Evolutionary conservation across 768 basidiomycete genomes (phyloP), one percentile per base, ranked within the genome.

Genomic region (Tephrocybe sp.): DNA sequence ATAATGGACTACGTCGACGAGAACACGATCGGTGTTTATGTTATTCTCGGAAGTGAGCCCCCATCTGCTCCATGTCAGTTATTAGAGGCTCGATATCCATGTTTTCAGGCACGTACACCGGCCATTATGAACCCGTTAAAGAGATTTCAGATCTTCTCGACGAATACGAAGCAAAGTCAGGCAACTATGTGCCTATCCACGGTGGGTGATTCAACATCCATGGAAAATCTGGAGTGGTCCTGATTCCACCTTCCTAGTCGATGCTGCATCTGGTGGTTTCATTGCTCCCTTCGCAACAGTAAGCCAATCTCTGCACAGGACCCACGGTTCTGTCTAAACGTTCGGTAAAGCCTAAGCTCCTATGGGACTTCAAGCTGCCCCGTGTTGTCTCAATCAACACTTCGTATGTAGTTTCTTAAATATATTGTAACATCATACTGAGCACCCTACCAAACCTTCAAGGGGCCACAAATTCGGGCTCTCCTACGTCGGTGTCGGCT

Each of bases 61-160:
- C 15, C 11, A 5, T 5, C 28, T 6, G 11, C 20, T n/a, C 34
- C 20, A 44, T 18, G 23, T 50, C 58, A 36, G 57, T 65, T 68
- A 14, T 28, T 79, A 76, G 21, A 77, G 75, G 57, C 81, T 80
- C 5, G 80, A 77, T n/a, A 74, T 73, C 58, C 33, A 21, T 46
- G 53, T 54, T 53, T n/a, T n/a, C n/a, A 70, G 72, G 74, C 46
- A 78, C 75, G 2, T 88, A 87, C 63, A 88, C 87, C 14, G 87
- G 87, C 1, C 79, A 80, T 55, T 80, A 78, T 60, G 94, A 96
- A 60, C 84, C 87, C 11, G 93, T 97, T 26, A 80, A 89, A 64
- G 89, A 86, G 64, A 90, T 97, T 84, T 74, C 87, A 1, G 83
- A 85, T 36, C 75, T 90, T 9, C 73, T 86, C 38, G 84, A 86